Evolutionary conservation across 768 basidiomycete species (phyloP).

Genomic region (Leccinum rimulosum): DNA sequence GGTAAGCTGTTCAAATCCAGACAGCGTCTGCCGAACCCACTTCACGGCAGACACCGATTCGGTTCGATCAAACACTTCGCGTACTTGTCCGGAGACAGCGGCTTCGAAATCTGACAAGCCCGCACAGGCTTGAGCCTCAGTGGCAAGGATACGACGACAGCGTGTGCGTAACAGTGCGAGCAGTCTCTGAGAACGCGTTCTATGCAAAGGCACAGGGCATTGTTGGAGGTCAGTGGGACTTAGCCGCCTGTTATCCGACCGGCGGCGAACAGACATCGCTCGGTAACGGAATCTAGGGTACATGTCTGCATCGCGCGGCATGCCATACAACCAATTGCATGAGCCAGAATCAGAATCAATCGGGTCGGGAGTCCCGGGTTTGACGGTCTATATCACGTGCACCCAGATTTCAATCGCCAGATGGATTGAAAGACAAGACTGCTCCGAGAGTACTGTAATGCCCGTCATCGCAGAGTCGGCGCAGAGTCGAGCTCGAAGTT

Average conservation of each 20-base stretch:
- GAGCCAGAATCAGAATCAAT: background rate
- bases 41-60: conserved; percentile 9
- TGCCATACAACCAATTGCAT: background rate
- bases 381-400: background rate
- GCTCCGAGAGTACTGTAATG: background rate
- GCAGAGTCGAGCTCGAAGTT: background rate
- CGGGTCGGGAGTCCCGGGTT: background rate
- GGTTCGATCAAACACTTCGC: conserved; percentile 21
- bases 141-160: background rate
- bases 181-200: background rate
- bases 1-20: conserved; percentile 2
- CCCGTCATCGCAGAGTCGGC: background rate
- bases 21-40: background rate
- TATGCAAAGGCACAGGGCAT: background rate
- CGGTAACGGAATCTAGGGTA: background rate
- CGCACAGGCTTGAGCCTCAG: background rate
- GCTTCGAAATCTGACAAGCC: background rate
- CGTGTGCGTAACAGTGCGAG: background rate
- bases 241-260: background rate
- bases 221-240: background rate
- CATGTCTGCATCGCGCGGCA: background rate
- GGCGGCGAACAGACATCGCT: background rate
- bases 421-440: background rate
- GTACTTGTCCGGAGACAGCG: conserved; percentile 1
- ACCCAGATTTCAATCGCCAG: background rate